Percentiles rank a stretch among this genome's conserved stretches.
Evolutionary conservation across 2,329 filamentous ascomycete genomes (phyloP).

Genomic region (Hansfordia pulvinata): DNA sequence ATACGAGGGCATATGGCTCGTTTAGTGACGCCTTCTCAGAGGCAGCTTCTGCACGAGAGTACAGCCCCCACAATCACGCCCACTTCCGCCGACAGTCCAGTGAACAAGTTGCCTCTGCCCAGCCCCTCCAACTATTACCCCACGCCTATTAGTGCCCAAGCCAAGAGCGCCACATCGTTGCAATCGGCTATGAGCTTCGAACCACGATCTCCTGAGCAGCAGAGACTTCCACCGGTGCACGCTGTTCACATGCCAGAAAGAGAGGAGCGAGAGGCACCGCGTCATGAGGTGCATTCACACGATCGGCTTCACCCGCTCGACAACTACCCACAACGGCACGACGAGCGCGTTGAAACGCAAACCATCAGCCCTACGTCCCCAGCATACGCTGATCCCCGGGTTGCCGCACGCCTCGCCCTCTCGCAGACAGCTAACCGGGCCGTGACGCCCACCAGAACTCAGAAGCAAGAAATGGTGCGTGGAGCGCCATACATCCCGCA

Average conservation of each 20-base stretch:
- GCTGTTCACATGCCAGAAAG: conserved; percentile 42
- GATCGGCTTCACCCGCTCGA: conserved; percentile 33
- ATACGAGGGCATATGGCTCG: too few species aligned
- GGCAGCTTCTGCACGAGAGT: too few species aligned
- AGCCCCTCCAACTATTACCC: too few species aligned
- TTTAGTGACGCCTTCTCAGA: too few species aligned
- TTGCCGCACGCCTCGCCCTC: conserved; percentile 44
- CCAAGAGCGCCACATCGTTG: too few species aligned
- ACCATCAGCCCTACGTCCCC: conserved; percentile 14
- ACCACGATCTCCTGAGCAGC: too few species aligned
- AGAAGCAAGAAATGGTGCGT: conserved; percentile 83
- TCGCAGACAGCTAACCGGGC: conserved; percentile 31
- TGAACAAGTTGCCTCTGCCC: too few species aligned
- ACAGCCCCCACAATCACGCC: too few species aligned
- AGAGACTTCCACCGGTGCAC: conserved; percentile 46
- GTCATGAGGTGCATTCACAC: conserved; percentile 34
- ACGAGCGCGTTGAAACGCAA: conserved; percentile 10
- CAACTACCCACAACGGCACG: conserved; percentile 13
- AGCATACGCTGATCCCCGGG: conserved; percentile 30
- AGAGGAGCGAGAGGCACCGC: conserved; percentile 38
- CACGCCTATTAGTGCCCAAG: conserved; percentile 37
- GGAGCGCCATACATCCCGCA: conserved; percentile 71
- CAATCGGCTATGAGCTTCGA: too few species aligned
- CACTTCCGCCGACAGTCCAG: too few species aligned
- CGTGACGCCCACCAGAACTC: conserved; percentile 28